phyloP scores from a whole-genome alignment of 768 basidiomycete genomes.

The Termitomyces sp. region DNA sequence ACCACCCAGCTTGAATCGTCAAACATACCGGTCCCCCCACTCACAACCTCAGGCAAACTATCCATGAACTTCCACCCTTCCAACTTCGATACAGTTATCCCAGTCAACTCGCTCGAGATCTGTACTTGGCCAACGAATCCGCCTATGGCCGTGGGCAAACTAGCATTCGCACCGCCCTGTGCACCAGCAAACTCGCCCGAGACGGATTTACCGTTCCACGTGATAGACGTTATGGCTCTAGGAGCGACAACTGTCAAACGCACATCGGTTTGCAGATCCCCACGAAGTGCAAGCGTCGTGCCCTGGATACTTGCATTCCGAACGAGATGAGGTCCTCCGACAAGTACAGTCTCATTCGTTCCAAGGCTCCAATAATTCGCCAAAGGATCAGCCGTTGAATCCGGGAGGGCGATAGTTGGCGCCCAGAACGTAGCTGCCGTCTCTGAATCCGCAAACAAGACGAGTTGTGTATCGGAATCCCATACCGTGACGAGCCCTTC shows the following conservation, averaged over 20 bases:
- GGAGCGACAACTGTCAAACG: conserved; percentile 63
- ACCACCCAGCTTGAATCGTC: conserved; percentile 60
- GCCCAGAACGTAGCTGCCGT: conserved; percentile 75
- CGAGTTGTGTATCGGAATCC: conserved; percentile 61
- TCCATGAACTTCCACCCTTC: conserved; percentile 70
- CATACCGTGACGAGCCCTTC: conserved; percentile 55
- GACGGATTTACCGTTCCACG: conserved; percentile 66
- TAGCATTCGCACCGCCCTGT: background rate
- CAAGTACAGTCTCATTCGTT: conserved; percentile 60
- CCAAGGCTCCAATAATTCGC: conserved; percentile 69
- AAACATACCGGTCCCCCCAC: conserved; percentile 26
- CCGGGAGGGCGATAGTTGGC: conserved; percentile 48
- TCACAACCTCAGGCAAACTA: conserved; percentile 65
- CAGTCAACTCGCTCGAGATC: conserved; percentile 19
- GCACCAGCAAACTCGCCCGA: conserved; percentile 22
- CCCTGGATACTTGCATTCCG: conserved; percentile 46
- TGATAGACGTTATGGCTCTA: conserved; percentile 40
- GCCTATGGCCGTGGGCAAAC: conserved; percentile 26
- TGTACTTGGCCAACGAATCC: conserved; percentile 44
- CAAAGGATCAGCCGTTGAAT: conserved; percentile 27
- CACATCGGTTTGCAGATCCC: conserved; percentile 60
- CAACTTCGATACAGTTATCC: conserved; percentile 42
- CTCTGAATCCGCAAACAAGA: conserved; percentile 60
- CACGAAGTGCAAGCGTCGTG: conserved; percentile 50
- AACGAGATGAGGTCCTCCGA: conserved; percentile 62